phyloP scores from a whole-genome alignment of 2,329 filamentous ascomycete species.

The Ascochyta fabae region DNA sequence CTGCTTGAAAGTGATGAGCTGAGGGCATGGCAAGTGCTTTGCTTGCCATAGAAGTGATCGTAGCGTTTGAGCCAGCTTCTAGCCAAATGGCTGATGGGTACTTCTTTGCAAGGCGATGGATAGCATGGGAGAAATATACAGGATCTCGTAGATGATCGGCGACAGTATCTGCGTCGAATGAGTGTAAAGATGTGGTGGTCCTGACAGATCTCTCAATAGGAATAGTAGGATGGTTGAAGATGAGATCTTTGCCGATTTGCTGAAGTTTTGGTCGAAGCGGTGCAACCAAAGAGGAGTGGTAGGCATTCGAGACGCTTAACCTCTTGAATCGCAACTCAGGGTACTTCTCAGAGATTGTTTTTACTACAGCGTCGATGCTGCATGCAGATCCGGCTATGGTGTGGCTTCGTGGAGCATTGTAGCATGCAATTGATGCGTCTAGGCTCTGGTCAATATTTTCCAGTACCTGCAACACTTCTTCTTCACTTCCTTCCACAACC shows the following conservation, averaged over 20 bases:
- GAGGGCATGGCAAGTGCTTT: constrained; percentile 27
- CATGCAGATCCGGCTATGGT: constrained; percentile 45
- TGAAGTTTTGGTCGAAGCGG: constrained; percentile 25
- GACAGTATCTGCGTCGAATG: not conserved
- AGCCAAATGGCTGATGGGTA: constrained; percentile 29
- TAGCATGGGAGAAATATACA: constrained; percentile 55
- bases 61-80: constrained; percentile 31
- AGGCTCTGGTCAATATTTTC: constrained; percentile 17
- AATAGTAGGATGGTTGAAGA: constrained; percentile 43
- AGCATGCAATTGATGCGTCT: constrained; percentile 54
- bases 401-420: constrained; percentile 46
- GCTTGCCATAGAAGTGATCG: constrained; percentile 38
- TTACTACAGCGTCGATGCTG: constrained; percentile 25
- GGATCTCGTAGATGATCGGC: constrained; percentile 52
- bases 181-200: not conserved
- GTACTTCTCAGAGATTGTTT: constrained; percentile 13
- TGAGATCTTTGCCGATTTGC: constrained; percentile 30
- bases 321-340: constrained; percentile 18
- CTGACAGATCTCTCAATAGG: constrained; percentile 31
- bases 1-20: constrained; percentile 12
- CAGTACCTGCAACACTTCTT: not conserved
- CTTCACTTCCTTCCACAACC: constrained; percentile 8
- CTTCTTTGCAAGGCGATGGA: constrained; percentile 47
- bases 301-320: constrained; percentile 29
- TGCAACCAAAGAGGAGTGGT: constrained; percentile 36